Evolutionary conservation across 2,329 filamentous ascomycete species (phyloP), one percentile per base, ranked within the genome.

Genomic region (Bipolaris cookei): DNA sequence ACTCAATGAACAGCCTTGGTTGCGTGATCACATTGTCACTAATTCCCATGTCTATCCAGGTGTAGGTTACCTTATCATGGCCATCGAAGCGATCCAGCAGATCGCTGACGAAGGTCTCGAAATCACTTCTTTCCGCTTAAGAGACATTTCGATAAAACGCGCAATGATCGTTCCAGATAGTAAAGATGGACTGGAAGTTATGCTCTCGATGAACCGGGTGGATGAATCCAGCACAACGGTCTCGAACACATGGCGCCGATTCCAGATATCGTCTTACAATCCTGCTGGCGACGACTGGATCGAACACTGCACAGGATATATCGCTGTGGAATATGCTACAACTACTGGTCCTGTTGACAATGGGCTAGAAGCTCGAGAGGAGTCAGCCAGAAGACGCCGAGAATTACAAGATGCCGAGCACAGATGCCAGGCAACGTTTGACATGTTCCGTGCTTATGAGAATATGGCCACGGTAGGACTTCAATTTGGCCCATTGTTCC

Each of bases 11-110:
- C 44, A 60, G 20, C 53, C 52, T 1, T 64, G 61, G 61, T 7
- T 64, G 13, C n/a, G 20, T 2, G 59, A 56, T 21, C 61, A 64
- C 32, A 16, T 47, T 4, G n/a, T 64, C 11, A 32, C 56, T 1
- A 50, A 54, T 1, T 67, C 59, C 56, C 11, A 71, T 65, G 66
- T 50, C 62, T 38, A 42, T 43, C 32, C 54, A 18, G 44, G 28
- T 51, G 32, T 38, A 10, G 54, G 54, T 1, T 57, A 53, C 37
- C 25, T 57, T 10, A 41, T 28, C 43, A 57, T 53, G 43, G 49
- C 43, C 7, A 42, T 57, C n/a, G 54, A 57, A 16, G 54, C 54
- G 8, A 21, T 54, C 4, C 37, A 16, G 30, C 54, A 44, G 8
- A 43, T 63, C 3, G 61, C 11, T n/a, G 39, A 51, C n/a, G 49